Evolutionary conservation across 768 basidiomycete species (phyloP).

Genomic region (Sporobolomyces pararoseus): DNA sequence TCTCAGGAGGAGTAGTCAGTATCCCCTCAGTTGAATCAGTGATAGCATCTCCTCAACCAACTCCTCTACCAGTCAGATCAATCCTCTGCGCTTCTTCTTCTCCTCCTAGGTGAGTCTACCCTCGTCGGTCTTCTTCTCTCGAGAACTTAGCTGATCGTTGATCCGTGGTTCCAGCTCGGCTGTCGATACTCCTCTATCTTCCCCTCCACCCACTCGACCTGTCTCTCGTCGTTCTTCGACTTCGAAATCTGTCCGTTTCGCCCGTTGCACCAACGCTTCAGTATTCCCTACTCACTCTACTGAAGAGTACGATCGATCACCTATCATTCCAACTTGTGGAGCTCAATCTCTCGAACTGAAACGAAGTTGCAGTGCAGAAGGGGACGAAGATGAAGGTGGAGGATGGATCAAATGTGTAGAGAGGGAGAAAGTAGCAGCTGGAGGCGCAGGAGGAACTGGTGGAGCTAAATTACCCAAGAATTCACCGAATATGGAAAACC

Average conservation of each 20-base stretch:
- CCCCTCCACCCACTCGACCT: constrained; percentile 28
- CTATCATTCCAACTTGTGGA: constrained; percentile 41
- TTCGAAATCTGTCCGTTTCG: constrained; percentile 42
- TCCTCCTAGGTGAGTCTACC: neutral
- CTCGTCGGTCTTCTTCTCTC: no score
- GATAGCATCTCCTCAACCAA: neutral
- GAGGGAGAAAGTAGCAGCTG: constrained; percentile 17
- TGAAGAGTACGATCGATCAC: constrained; percentile 43
- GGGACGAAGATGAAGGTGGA: constrained; percentile 27
- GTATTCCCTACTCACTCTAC: constrained; percentile 42
- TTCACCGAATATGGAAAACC: constrained; percentile 33
- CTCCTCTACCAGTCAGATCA: constrained; percentile 18
- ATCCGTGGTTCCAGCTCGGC: neutral
- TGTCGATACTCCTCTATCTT: constrained; percentile 17
- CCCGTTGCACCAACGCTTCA: constrained; percentile 39
- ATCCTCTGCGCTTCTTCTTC: constrained; percentile 35
- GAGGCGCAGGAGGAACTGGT: neutral
- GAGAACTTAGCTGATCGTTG: neutral
- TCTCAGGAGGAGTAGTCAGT: neutral
- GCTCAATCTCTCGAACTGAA: constrained; percentile 36
- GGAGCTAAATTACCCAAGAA: constrained; percentile 9
- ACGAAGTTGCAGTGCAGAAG: constrained; percentile 17
- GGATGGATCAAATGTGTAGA: constrained; percentile 43
- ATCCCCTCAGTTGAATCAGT: neutral
- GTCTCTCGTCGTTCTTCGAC: constrained; percentile 43